Conservation (phyloP, 2,329 filamentous ascomycete species). For the Bipolaris bicolor region DNA sequence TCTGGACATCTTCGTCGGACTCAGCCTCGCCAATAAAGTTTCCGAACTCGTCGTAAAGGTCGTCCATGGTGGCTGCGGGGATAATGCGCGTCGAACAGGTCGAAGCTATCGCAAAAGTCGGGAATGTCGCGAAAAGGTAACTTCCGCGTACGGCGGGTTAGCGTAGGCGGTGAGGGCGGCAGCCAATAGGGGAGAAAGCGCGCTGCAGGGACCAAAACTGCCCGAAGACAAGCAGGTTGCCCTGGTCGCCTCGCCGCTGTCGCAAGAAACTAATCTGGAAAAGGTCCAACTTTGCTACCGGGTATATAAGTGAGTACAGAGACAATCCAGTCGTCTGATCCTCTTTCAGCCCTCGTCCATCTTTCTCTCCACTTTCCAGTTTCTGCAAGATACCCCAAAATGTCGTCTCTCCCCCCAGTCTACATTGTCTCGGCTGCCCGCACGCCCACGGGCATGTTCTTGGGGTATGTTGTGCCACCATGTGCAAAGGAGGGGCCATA, state of each 20-base stretch:
- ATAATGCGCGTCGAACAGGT: conserved; percentile 28
- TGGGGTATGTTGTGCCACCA: conserved; percentile 68
- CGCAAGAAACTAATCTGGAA: conserved; percentile 26
- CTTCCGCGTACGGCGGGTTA: conserved; percentile 17
- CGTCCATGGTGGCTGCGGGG: conserved; percentile 71
- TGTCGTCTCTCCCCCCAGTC: conserved; percentile 83
- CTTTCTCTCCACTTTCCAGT: conserved; percentile 4
- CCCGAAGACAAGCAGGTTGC: conserved; percentile 13
- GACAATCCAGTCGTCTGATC: background rate
- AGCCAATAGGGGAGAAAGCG: conserved; percentile 24
- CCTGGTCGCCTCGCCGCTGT: conserved; percentile 7
- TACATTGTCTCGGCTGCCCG: conserved; percentile 94
- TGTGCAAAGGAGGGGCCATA: conserved; percentile 29
- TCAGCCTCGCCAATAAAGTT: conserved; percentile 97
- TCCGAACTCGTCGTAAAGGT: conserved; percentile 98
- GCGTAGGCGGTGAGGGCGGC: conserved; percentile 31
- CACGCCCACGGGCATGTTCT: conserved; percentile 92
- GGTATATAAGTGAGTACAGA: background rate
- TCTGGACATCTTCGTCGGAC: conserved; percentile 85
- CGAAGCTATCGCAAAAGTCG: conserved; percentile 39
- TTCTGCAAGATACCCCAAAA: conserved; percentile 53
- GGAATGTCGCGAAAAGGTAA: conserved; percentile 25
- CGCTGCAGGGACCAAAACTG: conserved; percentile 25
- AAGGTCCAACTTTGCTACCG: conserved; percentile 20
- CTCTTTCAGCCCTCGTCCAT: conserved; percentile 11